phyloP scores from a whole-genome alignment of 2,329 filamentous ascomycete species.

The Triangularia setosa region DNA sequence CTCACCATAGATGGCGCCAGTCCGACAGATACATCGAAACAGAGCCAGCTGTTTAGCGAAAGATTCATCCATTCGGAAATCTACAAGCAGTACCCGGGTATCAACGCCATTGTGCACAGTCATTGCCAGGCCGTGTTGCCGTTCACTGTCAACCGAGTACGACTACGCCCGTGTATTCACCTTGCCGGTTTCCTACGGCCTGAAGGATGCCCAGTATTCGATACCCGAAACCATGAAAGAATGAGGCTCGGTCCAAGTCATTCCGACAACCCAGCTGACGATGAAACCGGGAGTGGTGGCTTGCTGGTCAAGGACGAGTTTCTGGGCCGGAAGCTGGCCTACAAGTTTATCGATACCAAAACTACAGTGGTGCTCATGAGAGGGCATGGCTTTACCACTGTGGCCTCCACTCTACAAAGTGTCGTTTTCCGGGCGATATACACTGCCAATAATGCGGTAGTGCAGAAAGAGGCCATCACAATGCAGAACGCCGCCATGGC shows the following conservation, averaged over 20 bases:
- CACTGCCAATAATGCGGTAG: slow-evolving; percentile 39
- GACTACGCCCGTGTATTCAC: slow-evolving; percentile 39
- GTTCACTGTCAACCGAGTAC: slow-evolving; percentile 38
- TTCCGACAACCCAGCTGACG: background rate
- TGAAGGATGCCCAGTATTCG: slow-evolving; percentile 31
- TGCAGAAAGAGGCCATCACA: slow-evolving; percentile 38
- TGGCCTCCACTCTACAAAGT: slow-evolving; percentile 36
- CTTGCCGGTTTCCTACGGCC: slow-evolving; percentile 41
- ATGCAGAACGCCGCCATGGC: slow-evolving; percentile 20
- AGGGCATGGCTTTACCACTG: slow-evolving; percentile 41
- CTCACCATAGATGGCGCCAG: slow-evolving; percentile 41
- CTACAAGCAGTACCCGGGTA: slow-evolving; percentile 37
- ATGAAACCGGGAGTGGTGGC: background rate
- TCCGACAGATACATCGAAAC: slow-evolving; percentile 35
- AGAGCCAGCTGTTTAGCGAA: slow-evolving; percentile 39
- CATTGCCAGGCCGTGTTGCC: slow-evolving; percentile 42
- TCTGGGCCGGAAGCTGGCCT: slow-evolving; percentile 35
- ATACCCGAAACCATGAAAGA: slow-evolving; percentile 28
- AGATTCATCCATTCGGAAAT: slow-evolving; percentile 46
- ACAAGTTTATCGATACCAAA: slow-evolving; percentile 28
- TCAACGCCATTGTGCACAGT: slow-evolving; percentile 42
- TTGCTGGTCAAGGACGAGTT: slow-evolving; percentile 14
- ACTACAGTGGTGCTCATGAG: slow-evolving; percentile 42
- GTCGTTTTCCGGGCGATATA: slow-evolving; percentile 42
- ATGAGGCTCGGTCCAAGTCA: background rate